Conservation (phyloP, 2,329 filamentous ascomycete species). For the Fusarium hainanense region DNA sequence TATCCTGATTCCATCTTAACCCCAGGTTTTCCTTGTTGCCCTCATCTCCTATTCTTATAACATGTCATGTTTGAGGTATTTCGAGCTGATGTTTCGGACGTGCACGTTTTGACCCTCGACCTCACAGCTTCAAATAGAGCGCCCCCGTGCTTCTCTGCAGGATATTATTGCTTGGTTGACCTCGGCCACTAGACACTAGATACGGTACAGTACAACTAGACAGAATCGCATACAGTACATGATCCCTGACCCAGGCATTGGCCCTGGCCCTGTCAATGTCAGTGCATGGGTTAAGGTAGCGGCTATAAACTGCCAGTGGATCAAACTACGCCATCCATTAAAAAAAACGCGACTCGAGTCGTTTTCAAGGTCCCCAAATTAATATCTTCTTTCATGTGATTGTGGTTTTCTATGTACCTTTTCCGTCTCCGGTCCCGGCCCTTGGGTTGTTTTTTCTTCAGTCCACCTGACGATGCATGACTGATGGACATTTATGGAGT, state of each 20-base stretch:
- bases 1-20: constrained; percentile 22
- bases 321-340: constrained; percentile 30
- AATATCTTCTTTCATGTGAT: constrained; percentile 30
- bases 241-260: constrained; percentile 1
- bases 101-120: constrained; percentile 19
- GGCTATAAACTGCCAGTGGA: constrained; percentile 30
- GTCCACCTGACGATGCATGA: constrained; percentile 23
- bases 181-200: constrained; percentile 9
- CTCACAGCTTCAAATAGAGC: constrained; percentile 16
- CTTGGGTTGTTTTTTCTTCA: constrained; percentile 10
- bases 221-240: constrained; percentile 18
- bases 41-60: background rate
- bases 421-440: constrained; percentile 25
- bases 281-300: constrained; percentile 23
- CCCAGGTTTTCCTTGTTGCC: constrained; percentile 22
- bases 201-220: background rate
- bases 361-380: background rate
- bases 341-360: constrained; percentile 25
- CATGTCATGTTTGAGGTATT: constrained; percentile 22
- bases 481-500: constrained; percentile 7
- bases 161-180: constrained; percentile 35
- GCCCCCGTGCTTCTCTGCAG: constrained; percentile 33
- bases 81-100: constrained; percentile 13
- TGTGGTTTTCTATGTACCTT: constrained; percentile 5
- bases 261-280: constrained; percentile 5